These are phyloP conservation scores for Nigrograna mackinnonii DNA, from an alignment of 2,329 filamentous ascomycete species.

Conservation along the genomic window DNA sequence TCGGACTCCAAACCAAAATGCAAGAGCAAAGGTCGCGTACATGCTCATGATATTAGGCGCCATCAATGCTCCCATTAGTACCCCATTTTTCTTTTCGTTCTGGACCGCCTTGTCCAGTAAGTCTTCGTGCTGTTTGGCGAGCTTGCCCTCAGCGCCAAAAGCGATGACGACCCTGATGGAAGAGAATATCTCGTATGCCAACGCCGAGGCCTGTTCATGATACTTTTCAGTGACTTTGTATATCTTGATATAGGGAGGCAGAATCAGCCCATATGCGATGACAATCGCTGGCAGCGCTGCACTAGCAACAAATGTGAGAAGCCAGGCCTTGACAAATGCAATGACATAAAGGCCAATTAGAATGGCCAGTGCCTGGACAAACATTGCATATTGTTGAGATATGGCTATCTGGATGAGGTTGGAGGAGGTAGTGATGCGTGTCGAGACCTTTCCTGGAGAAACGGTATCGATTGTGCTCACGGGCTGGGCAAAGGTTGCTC, in stretches of 20 bases:
- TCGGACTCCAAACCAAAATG: conserved; percentile 44
- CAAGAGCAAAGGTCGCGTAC: conserved; percentile 41
- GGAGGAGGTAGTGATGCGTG: conserved; percentile 56
- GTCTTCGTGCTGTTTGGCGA: conserved; percentile 30
- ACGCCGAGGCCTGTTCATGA: conserved; percentile 37
- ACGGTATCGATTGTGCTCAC: conserved; percentile 55
- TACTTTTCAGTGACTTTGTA: conserved; percentile 34
- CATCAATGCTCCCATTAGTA: conserved; percentile 38
- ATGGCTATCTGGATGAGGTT: conserved; percentile 59
- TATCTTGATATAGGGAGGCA: conserved; percentile 36
- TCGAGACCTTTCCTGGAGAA: conserved; percentile 54
- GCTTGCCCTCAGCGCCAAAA: conserved; percentile 41
- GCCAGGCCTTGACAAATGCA: conserved; percentile 57
- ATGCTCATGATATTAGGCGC: conserved; percentile 36
- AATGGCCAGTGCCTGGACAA: conserved; percentile 43
- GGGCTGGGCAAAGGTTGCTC: conserved; percentile 53
- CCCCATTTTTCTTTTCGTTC: conserved; percentile 29
- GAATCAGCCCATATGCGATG: conserved; percentile 28
- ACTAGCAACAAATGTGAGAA: conserved; percentile 55
- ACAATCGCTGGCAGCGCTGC: conserved; percentile 46
- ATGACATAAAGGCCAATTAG: conserved; percentile 45
- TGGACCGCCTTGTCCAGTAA: conserved; percentile 28
- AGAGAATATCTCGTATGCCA: conserved; percentile 43
- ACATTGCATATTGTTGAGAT: conserved; percentile 56
- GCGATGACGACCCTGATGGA: conserved; percentile 41